These are phyloP conservation scores for Calonectria leucothoes DNA, from an alignment of 2,329 filamentous ascomycete genomes.

Conservation along the genomic window DNA sequence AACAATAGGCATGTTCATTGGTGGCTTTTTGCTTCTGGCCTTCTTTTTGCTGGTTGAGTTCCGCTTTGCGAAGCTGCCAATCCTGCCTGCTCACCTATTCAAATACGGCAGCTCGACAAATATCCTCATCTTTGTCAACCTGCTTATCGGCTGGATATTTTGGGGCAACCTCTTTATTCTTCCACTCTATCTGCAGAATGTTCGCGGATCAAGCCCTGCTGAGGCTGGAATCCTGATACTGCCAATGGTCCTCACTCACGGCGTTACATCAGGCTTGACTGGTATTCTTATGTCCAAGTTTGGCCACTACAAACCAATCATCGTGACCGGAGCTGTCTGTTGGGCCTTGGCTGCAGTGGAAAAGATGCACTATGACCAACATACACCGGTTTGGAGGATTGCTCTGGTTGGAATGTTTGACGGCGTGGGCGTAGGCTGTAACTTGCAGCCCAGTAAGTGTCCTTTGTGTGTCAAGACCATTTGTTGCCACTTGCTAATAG, in stretches of 20 bases:
- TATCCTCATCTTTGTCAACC: not conserved
- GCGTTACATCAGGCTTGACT: not conserved
- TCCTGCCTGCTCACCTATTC: not conserved
- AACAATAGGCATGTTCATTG: not conserved
- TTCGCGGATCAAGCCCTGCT: not conserved
- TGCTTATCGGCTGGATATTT: not conserved
- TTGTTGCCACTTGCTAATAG: not conserved
- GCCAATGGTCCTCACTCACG: not conserved
- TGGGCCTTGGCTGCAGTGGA: not conserved
- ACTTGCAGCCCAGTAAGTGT: not conserved
- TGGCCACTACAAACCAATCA: not conserved
- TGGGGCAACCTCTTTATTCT: not conserved
- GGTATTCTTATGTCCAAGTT: not conserved
- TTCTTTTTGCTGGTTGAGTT: not conserved
- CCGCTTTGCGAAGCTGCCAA: not conserved
- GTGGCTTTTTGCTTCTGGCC: not conserved
- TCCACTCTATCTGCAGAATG: not conserved
- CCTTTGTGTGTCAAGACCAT: fast-evolving
- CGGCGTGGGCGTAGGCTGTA: not conserved
- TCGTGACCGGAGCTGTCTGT: not conserved
- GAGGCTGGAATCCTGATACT: not conserved
- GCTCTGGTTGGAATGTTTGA: not conserved
- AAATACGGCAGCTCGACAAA: not conserved
- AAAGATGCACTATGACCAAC: not conserved
- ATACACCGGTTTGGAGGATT: not conserved